These are phyloP conservation scores for Zygnema cylindricum DNA, from an alignment of 139 green algal species.

Conservation along the genomic window DNA sequence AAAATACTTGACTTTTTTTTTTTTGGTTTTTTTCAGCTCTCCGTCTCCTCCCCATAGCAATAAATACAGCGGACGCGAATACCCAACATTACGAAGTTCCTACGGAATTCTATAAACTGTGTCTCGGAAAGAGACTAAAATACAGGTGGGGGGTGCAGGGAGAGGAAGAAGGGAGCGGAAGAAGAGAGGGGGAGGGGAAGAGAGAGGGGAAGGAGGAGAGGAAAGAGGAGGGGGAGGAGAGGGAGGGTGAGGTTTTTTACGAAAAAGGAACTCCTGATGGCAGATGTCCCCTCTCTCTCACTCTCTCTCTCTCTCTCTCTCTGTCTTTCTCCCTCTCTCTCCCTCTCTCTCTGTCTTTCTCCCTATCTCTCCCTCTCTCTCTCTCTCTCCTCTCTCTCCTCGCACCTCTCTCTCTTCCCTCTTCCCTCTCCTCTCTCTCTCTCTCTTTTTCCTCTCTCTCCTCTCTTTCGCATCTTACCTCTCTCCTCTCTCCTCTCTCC, in stretches of 20 bases:
- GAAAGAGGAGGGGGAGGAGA: neutral
- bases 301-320: neutral
- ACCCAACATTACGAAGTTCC: slow-evolving; percentile 79
- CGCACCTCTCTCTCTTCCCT: neutral
- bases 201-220: neutral
- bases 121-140: slow-evolving; percentile 88
- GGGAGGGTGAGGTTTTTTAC: neutral
- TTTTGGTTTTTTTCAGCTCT: slow-evolving; percentile 71
- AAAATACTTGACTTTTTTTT: no score
- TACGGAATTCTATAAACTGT: slow-evolving; percentile 90
- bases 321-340: neutral
- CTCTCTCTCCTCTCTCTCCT: neutral
- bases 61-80: slow-evolving; percentile 86
- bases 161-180: no score
- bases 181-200: neutral
- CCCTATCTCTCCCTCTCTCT: neutral
- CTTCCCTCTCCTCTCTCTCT: neutral
- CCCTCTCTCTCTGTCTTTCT: neutral
- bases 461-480: neutral
- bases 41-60: slow-evolving; percentile 79
- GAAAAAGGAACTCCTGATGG: neutral
- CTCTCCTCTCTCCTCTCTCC: neutral
- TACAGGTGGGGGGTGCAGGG: slow-evolving; percentile 83
- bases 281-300: neutral
- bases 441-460: neutral